Evolutionary conservation across 306 rosid genomes (phyloP).

Genomic region (Medicago ruthenica): DNA sequence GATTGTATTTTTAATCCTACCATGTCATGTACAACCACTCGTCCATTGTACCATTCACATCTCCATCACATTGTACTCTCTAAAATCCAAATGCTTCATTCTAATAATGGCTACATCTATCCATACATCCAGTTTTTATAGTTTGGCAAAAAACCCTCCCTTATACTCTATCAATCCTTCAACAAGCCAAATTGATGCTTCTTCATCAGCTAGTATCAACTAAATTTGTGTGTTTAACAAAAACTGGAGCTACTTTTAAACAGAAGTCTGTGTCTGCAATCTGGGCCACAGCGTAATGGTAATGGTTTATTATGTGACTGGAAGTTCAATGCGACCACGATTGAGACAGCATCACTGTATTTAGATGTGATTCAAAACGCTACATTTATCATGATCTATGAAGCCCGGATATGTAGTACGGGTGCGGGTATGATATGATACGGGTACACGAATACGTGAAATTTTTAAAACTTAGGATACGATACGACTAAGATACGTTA

Average conservation of each 20-base stretch:
- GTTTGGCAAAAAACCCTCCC: neutral
- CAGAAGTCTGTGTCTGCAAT: neutral
- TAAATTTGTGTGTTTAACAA: neutral
- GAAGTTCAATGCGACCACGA: neutral
- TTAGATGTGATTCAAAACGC: neutral
- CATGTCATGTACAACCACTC: neutral
- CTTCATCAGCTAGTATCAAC: constrained; percentile 24
- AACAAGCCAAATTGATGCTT: constrained; percentile 29
- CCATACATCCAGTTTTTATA: neutral
- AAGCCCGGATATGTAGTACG: no score
- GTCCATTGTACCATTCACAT: neutral
- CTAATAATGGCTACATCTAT: neutral
- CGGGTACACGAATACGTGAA: no score
- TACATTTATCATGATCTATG: neutral
- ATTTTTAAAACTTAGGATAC: no score
- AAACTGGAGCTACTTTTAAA: neutral
- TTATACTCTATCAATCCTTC: neutral
- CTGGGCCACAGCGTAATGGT: neutral
- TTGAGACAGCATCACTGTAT: neutral
- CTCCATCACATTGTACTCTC: neutral
- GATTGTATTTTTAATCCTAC: neutral
- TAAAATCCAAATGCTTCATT: neutral
- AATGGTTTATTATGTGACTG: neutral
- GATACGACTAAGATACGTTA: no score
- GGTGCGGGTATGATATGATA: no score